Base-by-base conservation (phyloP, 1,139 yeast genomes). In the Hyphopichia fennica region DNA sequence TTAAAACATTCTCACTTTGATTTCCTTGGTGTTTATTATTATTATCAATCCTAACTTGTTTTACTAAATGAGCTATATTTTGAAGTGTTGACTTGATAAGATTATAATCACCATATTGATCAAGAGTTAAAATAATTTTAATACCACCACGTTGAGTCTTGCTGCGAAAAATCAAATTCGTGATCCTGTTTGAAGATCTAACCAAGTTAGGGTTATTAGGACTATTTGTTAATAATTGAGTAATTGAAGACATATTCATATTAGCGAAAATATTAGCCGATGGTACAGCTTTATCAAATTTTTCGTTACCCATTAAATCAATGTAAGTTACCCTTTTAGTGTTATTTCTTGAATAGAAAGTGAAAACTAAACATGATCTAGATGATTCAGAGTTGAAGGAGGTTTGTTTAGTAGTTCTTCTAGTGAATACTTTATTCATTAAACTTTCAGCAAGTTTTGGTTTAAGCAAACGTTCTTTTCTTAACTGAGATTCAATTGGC, bases 231-330 rank as follows among this genome's bases (percentile, higher is more conserved):
- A 62, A 50, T 25, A 58, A 44, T 41, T 62, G 67, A 18, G 67
- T 61, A 38, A 63, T 63, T 9, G 70, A 55, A 11, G 65, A 56
- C 42, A 61, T 58, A 41, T 55, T 63, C 41, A 54, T 45, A 45
- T 63, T 63, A 20, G 68, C 68, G 50, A 63, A 63, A 4, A 50
- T 49, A 41, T 58, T 60, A 13, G 58, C 45, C n/a, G 41, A 32
- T 11, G 50, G 45, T 6, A 41, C 32, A 9, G 28, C 28, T 25
- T 25, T 25, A 11, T 25, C 28, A 11, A 25, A 25, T n/a, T 57
- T 60, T 43, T 65, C 69, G 45, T 60, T 60, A 2, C 68, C 69
- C 66, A 64, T 60, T 41, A 64, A 49, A 38, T 67, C 71, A 39
- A 66, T 56, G 39, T 60, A 57, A 2, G 67, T 60, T 13, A 51